phyloP scores from a whole-genome alignment of 345 rosid species.

The Garcia nutans region DNA sequence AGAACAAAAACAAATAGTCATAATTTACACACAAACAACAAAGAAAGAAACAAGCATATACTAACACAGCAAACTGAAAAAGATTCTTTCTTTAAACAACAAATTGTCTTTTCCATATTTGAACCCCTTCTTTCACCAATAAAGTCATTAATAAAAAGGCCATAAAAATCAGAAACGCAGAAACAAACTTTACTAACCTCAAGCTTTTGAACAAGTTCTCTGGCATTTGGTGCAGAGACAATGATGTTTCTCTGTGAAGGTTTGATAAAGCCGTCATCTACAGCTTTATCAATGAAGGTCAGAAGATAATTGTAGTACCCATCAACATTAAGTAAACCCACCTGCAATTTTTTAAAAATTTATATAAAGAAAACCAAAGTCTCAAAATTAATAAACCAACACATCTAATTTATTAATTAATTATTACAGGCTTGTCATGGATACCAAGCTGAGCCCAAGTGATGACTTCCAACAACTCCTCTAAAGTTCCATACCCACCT shows the following conservation, averaged over 20 bases:
- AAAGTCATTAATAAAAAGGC: neutral
- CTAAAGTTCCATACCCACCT: constrained; percentile 97
- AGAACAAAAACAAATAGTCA: constrained; percentile 15
- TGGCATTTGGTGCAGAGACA: constrained; percentile 91
- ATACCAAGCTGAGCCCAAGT: constrained; percentile 96
- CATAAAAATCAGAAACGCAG: neutral
- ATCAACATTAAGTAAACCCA: constrained; percentile 93
- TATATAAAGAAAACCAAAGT: neutral
- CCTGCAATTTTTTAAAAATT: constrained; percentile 42
- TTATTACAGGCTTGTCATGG: constrained; percentile 86
- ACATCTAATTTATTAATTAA: too few relatives aligned
- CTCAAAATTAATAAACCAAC: neutral
- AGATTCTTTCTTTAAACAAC: constrained; percentile 20
- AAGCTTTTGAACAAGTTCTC: constrained; percentile 83
- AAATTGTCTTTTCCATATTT: constrained; percentile 23
- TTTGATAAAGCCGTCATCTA: constrained; percentile 90
- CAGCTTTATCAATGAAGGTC: constrained; percentile 90
- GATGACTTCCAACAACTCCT: constrained; percentile 82
- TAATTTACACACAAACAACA: constrained; percentile 20
- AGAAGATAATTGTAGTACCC: constrained; percentile 86
- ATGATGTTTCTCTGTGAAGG: constrained; percentile 84
- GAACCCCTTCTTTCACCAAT: neutral
- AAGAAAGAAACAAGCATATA: constrained; percentile 4
- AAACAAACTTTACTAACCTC: constrained; percentile 46
- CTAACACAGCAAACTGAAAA: constrained; percentile 10